phyloP scores from a whole-genome alignment of 2,329 filamentous ascomycete genomes.

The Cercospora janseana region DNA sequence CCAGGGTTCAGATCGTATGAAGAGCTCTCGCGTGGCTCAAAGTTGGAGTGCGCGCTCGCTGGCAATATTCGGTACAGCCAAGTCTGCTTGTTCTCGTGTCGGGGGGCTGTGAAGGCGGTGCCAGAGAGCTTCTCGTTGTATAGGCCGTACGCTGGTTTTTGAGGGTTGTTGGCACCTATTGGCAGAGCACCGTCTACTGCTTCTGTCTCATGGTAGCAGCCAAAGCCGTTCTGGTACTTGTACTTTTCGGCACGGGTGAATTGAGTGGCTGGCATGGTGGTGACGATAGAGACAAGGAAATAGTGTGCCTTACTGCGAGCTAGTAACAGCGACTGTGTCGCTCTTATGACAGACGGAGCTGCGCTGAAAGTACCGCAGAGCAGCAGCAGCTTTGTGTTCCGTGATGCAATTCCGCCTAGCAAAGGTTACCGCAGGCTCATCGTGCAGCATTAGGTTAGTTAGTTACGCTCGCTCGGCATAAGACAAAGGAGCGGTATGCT shows the following conservation, averaged over 20 bases:
- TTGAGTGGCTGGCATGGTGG: slow-evolving; percentile 61
- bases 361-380: not conserved
- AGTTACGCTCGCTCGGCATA: not conserved
- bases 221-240: slow-evolving; percentile 75
- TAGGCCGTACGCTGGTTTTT: slow-evolving; percentile 73
- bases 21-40: slow-evolving; percentile 49
- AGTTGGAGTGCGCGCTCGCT: slow-evolving; percentile 58
- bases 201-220: slow-evolving; percentile 75
- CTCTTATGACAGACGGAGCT: slow-evolving; percentile 1
- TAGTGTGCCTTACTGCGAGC: not conserved
- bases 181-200: slow-evolving; percentile 72
- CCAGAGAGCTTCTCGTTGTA: slow-evolving; percentile 72
- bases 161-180: slow-evolving; percentile 74
- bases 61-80: slow-evolving; percentile 60
- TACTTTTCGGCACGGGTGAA: slow-evolving; percentile 68
- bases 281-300: not conserved
- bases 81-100: slow-evolving; percentile 57
- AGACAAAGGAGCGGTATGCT: not conserved
- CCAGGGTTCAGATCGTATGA: slow-evolving; percentile 53
- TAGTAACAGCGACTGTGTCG: not conserved
- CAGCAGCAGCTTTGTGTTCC: slow-evolving; percentile 3
- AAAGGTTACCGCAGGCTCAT: slow-evolving; percentile 9
- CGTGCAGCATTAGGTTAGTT: not conserved
- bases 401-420: slow-evolving; percentile 7
- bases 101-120: slow-evolving; percentile 58